phyloP scores from a whole-genome alignment of 2,329 filamentous ascomycete genomes.

The Ophiostoma sp. region DNA sequence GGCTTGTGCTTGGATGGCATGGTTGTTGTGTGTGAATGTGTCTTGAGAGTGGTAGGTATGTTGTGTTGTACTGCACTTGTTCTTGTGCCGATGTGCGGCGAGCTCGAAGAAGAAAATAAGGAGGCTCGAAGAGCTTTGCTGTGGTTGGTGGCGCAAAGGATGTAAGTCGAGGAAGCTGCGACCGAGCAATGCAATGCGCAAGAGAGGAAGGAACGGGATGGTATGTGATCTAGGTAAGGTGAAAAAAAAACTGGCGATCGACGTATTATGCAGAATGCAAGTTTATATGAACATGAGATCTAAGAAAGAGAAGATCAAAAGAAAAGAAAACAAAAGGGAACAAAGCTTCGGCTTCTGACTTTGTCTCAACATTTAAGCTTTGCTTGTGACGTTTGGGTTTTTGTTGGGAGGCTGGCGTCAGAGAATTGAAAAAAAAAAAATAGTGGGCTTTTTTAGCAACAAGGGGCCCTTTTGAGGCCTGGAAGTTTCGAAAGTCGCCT shows the following conservation, averaged over 20 bases:
- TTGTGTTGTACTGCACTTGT: background rate
- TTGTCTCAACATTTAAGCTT: constrained; percentile 18
- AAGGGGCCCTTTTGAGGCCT: background rate
- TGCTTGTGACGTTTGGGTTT: background rate
- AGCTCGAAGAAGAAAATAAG: background rate
- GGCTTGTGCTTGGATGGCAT: constrained; percentile 22
- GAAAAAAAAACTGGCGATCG: background rate
- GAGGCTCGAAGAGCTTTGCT: background rate
- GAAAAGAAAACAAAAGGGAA: background rate
- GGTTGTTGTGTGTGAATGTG: background rate
- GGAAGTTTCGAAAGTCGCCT: constrained; percentile 1
- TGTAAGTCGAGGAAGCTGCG: background rate
- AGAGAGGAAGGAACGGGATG: background rate
- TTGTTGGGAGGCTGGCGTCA: constrained; percentile 19
- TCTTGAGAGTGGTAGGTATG: too few species aligned
- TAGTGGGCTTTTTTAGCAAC: background rate
- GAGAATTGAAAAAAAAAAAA: background rate
- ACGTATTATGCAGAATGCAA: background rate
- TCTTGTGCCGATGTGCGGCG: background rate
- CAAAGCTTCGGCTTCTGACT: background rate
- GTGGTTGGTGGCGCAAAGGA: constrained; percentile 2
- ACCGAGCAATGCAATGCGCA: background rate
- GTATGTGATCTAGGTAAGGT: background rate
- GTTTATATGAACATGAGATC: background rate
- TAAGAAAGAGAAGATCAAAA: background rate